phyloP scores from a whole-genome alignment of 768 basidiomycete genomes.

The Trametes meyenii region DNA sequence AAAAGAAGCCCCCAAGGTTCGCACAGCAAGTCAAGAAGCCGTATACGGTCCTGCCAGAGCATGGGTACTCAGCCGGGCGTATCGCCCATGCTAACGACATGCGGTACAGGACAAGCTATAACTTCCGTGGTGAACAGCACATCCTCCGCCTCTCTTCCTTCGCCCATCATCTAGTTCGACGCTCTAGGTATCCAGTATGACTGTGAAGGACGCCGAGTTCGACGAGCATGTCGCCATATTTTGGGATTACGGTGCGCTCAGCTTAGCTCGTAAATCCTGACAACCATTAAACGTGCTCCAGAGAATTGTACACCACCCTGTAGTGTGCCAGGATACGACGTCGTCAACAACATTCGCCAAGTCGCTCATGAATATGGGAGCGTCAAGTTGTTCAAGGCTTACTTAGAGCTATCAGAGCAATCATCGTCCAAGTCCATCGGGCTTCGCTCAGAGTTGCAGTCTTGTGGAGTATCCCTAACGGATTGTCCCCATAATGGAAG shows the following conservation, averaged over 20 bases:
- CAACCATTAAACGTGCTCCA: constrained; percentile 15
- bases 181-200: not conserved
- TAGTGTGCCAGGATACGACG: constrained; percentile 44
- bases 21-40: not conserved
- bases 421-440: constrained; percentile 40
- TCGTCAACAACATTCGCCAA: constrained; percentile 49
- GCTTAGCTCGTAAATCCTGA: too few relatives aligned
- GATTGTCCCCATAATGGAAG: constrained; percentile 35
- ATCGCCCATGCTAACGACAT: constrained; percentile 20
- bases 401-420: constrained; percentile 51
- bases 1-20: not conserved
- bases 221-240: constrained; percentile 41
- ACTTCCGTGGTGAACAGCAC: not conserved
- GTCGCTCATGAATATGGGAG: constrained; percentile 52
- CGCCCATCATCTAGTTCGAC: not conserved
- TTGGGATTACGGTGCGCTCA: constrained; percentile 45
- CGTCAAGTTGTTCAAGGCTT: constrained; percentile 56
- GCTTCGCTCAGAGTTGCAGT: constrained; percentile 48
- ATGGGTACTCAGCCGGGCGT: constrained; percentile 9
- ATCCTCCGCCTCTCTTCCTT: not conserved
- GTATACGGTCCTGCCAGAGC: not conserved
- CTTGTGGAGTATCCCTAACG: constrained; percentile 50
- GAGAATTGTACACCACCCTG: constrained; percentile 45
- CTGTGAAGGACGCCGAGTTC: not conserved
- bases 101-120: constrained; percentile 8